Conservation (phyloP, 495 filamentous ascomycete genomes). For the Penicillium simplicissimum region DNA sequence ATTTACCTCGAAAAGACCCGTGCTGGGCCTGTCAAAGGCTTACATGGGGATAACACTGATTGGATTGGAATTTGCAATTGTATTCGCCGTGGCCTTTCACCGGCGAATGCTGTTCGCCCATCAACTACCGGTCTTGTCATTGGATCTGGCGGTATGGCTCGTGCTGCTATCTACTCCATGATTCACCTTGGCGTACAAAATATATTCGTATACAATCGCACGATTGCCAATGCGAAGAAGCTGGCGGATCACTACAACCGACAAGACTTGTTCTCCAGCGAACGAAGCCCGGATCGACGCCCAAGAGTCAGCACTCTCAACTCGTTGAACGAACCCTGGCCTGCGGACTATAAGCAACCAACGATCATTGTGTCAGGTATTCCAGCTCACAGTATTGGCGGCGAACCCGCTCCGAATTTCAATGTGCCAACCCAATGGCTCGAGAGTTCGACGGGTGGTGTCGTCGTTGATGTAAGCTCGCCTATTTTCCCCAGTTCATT, state of each 20-base stretch:
- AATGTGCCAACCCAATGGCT: constrained; percentile 71
- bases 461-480: constrained; percentile 65
- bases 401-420: constrained; percentile 65
- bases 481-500: background rate
- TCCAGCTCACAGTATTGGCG: constrained; percentile 64
- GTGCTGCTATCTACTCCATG: constrained; percentile 77
- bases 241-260: constrained; percentile 70
- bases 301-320: constrained; percentile 55
- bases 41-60: constrained; percentile 83
- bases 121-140: constrained; percentile 69
- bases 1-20: constrained; percentile 60
- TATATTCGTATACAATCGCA: constrained; percentile 74
- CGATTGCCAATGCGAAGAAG: constrained; percentile 56
- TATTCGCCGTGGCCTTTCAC: constrained; percentile 71
- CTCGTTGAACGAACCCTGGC: constrained; percentile 63
- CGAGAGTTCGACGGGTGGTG: constrained; percentile 72
- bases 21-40: constrained; percentile 60
- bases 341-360: constrained; percentile 59
- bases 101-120: constrained; percentile 71
- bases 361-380: constrained; percentile 77
- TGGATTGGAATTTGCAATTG: constrained; percentile 76
- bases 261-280: constrained; percentile 32
- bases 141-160: constrained; percentile 78
- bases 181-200: constrained; percentile 73
- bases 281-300: constrained; percentile 20